A percentile compares a stretch with the other conserved stretches of the same genome.
These are phyloP conservation scores for Pseudogymnoascus sp. DNA, from an alignment of 2,329 filamentous ascomycete genomes.

Conservation along the genomic window DNA sequence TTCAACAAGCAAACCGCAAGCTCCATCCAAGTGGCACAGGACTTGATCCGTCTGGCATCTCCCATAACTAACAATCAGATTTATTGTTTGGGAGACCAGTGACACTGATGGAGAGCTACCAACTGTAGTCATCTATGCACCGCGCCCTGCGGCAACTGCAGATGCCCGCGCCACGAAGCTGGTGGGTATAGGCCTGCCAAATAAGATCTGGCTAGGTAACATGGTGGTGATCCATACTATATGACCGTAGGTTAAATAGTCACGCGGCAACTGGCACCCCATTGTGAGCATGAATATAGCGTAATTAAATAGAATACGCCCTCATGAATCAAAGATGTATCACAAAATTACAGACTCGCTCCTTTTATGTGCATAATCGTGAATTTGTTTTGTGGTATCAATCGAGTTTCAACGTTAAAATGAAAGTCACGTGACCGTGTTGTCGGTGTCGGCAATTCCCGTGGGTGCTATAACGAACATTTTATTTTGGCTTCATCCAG, in stretches of 20 bases:
- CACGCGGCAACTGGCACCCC: not conserved
- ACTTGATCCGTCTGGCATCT: constrained; percentile 3
- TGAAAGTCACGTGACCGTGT: not conserved
- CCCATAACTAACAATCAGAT: constrained; percentile 4
- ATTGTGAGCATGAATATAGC: not conserved
- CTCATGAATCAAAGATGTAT: not conserved
- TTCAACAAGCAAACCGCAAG: constrained; percentile 1
- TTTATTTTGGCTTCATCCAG: constrained; percentile 2
- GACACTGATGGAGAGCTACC: not conserved
- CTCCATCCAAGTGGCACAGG: constrained; percentile 3
- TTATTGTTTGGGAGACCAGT: constrained; percentile 5
- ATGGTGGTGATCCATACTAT: constrained; percentile 4
- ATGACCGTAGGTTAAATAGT: constrained; percentile 7
- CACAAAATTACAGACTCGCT: not conserved
- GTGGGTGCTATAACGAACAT: constrained; percentile 3
- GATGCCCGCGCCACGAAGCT: not conserved
- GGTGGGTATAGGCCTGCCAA: not conserved
- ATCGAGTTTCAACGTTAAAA: not conserved
- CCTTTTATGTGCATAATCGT: not conserved
- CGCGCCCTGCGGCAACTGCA: not conserved
- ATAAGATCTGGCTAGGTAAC: not conserved
- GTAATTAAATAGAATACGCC: not conserved
- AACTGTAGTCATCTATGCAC: not conserved
- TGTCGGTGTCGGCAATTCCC: not conserved
- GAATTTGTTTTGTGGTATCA: not conserved